Evolutionary conservation across 768 basidiomycete genomes (phyloP), one percentile per base, ranked within the genome.

Genomic region (Myochromella boudieri): DNA sequence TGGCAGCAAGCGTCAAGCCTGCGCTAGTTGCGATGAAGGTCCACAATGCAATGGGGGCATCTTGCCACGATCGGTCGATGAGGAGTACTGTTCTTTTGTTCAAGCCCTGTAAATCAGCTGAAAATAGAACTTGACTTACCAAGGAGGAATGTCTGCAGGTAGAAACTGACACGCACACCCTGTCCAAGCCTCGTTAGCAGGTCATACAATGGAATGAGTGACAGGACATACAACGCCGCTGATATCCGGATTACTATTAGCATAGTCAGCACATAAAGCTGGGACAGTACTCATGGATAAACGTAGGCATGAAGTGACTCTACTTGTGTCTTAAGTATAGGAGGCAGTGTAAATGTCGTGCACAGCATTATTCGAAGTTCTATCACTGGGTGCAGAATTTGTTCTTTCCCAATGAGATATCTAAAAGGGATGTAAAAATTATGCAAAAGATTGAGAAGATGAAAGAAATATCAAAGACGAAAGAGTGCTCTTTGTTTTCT

Each of bases 1-100:
- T 53, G 4, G 73, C 69, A 31, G 72, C 66, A 15, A 73, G 56
- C 6, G 64, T 67, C 1, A 73, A 58, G 11, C 72, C 71, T 47
- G 68, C 67, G 45, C 64, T 70, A 6, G 70, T 72, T 14, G 66
- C 62, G 27, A 68, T 70, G 36, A 72, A 70, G n/a, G 72, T 70
- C 69, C 72, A 75, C 6, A 75, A 44, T 0, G 71, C 63, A 42
- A 60, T 61, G 3, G 69, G 66, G 15, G 71, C 71, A 46, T 66
- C 67, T 51, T 63, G 57, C 68, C 68, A 69, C 12, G 70, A 70
- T 27, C 71, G 64, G 50, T 73, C 67, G 15, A 70, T 71, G 24
- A 72, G 61, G 17, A 68, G 56, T n/a, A 70, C 70, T 70, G 45
- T 7, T 26, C 36, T 3, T 26, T 21, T 17, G 8, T 20, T 12